Base-by-base conservation (phyloP, 768 basidiomycete genomes). In the Rhodotorula diobovata region DNA sequence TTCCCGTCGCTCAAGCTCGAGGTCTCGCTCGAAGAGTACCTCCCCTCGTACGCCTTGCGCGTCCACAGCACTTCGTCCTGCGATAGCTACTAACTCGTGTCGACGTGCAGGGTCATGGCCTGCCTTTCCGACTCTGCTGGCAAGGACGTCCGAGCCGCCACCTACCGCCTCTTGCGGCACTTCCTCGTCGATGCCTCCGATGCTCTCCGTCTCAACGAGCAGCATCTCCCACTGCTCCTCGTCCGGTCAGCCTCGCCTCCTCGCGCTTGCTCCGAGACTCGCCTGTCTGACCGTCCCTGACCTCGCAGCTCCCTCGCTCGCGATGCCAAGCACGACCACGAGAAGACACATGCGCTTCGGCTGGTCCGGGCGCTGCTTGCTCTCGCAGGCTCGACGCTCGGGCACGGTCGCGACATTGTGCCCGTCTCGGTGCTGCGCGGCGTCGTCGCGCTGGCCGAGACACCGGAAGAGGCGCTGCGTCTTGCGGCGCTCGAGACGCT, bases 321-420 rank as follows among this genome's bases (percentile, higher is more conserved):
- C 21, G 93, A 97, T 78, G 87, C 87, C 78, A 90, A 91, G 76
- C 85, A 87, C 78, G 85, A 86, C 21, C 85, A 88, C 11, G 96
- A 93, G 81, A 91, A 91, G 78, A 93, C 96, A 78, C 94, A 98
- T 80, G 91, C 86, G 32, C 86, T 99, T 75, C 91, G 92, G 70
- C 86, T 98, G 32, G 87, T 98, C 65, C 88, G 96, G 30, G 82
- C 87, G 6, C 63, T 76, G n/a, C 45, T 78, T 15, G 34, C 34
- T n/a, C 68, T 73, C 25, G 21, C 66, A 25, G 18, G n/a, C 23
- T 56, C 57, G 11, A 9, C 55, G 28, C 50, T 41, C 32, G 25
- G 10, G 37, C 30, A 45, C 48, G 34, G 50, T 23, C 5, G 2
- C 50, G 39, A 30, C 16, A 18, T 93, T 61, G 50, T 77, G 34